Evolutionary conservation across 2,329 filamentous ascomycete genomes (phyloP).

Genomic region (Diaporthe australafricana): DNA sequence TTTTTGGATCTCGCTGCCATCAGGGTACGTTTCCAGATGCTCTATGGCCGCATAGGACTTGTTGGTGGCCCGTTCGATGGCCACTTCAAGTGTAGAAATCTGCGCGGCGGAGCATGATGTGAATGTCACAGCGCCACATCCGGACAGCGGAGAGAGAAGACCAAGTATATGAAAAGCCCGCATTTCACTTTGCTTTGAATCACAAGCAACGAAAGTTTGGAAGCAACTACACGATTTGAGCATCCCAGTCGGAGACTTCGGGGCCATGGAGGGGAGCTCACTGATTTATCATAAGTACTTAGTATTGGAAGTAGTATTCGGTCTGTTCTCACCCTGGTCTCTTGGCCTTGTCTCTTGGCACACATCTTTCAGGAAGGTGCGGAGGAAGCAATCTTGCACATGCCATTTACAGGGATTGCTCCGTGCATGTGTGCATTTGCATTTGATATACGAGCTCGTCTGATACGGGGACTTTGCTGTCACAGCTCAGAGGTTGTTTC

Average conservation of each 20-base stretch:
- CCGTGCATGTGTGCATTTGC: not conserved
- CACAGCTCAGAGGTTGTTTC: no score
- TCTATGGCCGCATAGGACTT: slow-evolving; percentile 10
- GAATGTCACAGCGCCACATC: not conserved
- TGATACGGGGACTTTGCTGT: no score
- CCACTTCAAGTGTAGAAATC: slow-evolving; percentile 8
- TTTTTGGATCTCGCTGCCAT: not conserved
- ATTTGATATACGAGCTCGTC: no score
- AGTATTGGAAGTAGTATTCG: no score
- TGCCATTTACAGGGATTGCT: not conserved
- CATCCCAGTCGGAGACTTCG: not conserved
- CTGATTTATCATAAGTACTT: not conserved
- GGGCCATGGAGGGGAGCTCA: not conserved
- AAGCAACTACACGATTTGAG: not conserved
- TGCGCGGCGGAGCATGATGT: not conserved
- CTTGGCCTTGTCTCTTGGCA: slow-evolving; percentile 9
- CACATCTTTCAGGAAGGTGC: not conserved
- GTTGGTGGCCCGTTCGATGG: slow-evolving; percentile 2
- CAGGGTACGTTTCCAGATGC: slow-evolving; percentile 7
- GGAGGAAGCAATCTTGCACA: no score
- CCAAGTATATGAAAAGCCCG: not conserved
- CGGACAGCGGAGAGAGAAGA: not conserved
- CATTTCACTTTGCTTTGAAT: not conserved
- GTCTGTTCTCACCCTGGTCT: not conserved
- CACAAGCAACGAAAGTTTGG: not conserved